Base-by-base conservation (phyloP, 257 asterid genomes). In the Galeopsis tetrahit region DNA sequence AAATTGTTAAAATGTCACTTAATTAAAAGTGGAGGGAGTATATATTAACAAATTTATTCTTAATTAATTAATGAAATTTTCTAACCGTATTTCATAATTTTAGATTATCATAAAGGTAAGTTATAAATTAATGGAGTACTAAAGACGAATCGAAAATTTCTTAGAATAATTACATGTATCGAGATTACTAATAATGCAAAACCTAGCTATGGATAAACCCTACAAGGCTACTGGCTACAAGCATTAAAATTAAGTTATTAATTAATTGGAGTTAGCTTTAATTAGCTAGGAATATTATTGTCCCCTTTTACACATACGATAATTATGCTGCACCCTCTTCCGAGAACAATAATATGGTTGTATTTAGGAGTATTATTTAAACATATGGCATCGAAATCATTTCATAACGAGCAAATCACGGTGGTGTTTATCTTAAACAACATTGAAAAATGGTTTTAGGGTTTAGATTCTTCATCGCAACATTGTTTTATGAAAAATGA, bases 311-410 rank as follows among this genome's bases (percentile, higher is more conserved):
- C 74, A 48, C 49, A 64, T 21, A 56, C 67, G 70, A 46, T 71
- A 39, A 72, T 77, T 48, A 67, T 58, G 40, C 55, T 77, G 77
- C 74, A 64, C 73, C 81, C 81, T 33, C 56, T 15, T 46, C 11
- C 17, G n/a, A 56, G 59, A 77, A 68, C 77, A 71, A 64, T 63
- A 17, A 33, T 63, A 62, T 11, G 53, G 38, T 56, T 70, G 52
- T 36, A 31, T 28, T 7, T 21, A 7, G 0, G 3, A 8, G 10
- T 8, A n/a, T 63, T 35, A 62, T 5, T 13, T 8, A 63, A 62
- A 28, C 35, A 1, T 17, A 33, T 52, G 57, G 35, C 3, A 44
- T 38, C 10, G 28, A 15, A 60, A 15, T 70, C 63, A 70, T 17
- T 53, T 35, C 4, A 2, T 17, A 3, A 34, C 44, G 76, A 76